Evolutionary conservation across 306 rosid species (phyloP).

Genomic region (Quercus engelmannii): DNA sequence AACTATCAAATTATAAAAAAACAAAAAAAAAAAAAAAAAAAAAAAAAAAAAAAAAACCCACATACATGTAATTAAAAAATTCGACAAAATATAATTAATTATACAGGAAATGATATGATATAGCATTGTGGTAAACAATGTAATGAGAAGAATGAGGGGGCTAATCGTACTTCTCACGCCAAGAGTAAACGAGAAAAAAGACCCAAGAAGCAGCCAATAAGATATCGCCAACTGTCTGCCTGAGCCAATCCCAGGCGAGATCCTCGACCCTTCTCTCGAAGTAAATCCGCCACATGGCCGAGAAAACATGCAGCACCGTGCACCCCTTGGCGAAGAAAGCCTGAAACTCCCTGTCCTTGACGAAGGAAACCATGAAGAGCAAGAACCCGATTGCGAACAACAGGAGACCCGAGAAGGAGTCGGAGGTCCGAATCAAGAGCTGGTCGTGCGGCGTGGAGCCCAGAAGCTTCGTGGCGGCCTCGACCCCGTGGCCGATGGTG

Average conservation of each 20-base stretch:
- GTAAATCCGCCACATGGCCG: constrained; percentile 84
- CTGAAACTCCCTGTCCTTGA: constrained; percentile 76
- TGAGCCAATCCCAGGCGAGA: constrained; percentile 88
- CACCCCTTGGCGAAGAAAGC: constrained; percentile 82
- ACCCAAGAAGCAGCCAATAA: constrained; percentile 83
- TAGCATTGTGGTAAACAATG: too few species aligned
- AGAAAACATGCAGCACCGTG: constrained; percentile 58
- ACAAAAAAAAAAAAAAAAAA: not conserved
- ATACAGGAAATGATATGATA: too few species aligned
- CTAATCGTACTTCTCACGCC: constrained; percentile 94
- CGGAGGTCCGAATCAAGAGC: constrained; percentile 87
- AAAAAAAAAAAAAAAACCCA: too few species aligned
- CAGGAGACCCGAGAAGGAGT: constrained; percentile 83
- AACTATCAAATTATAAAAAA: too few species aligned
- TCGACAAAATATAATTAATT: too few species aligned
- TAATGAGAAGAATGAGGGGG: not conserved
- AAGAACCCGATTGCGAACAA: constrained; percentile 78
- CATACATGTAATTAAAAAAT: not conserved
- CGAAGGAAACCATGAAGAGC: constrained; percentile 85
- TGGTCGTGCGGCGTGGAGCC: constrained; percentile 96
- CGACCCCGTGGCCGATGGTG: constrained; percentile 74
- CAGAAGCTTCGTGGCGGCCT: constrained; percentile 61
- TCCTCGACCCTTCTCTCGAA: constrained; percentile 85
- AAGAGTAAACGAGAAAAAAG: constrained; percentile 75
- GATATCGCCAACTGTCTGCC: constrained; percentile 85